Conservation (phyloP, 306 rosid genomes). For the Pachyrhizus erosus region DNA sequence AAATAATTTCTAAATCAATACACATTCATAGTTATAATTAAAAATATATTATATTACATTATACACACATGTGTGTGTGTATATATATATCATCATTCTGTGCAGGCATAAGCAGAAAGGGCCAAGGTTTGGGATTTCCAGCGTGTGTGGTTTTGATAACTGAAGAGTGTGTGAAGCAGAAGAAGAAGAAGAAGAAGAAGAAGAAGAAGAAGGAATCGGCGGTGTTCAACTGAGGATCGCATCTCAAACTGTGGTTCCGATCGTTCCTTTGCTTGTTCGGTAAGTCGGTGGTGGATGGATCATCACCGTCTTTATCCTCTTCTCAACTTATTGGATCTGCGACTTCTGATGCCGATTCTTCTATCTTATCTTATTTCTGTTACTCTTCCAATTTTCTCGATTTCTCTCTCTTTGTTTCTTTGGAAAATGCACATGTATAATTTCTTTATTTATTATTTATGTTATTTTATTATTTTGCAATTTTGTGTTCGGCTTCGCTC, state of each 20-base stretch:
- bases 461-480: not conserved
- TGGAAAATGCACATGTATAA: slow-evolving; percentile 13
- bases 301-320: slow-evolving; percentile 9
- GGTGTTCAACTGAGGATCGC: slow-evolving; percentile 47
- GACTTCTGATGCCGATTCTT: slow-evolving; percentile 24
- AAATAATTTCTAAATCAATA: not conserved
- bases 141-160: slow-evolving; percentile 42
- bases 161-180: slow-evolving; percentile 35
- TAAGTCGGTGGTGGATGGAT: slow-evolving; percentile 61
- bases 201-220: slow-evolving; percentile 38
- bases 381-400: not conserved
- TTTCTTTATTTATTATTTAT: not conserved
- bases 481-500: slow-evolving; percentile 9
- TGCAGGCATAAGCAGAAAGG: not conserved
- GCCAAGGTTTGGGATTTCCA: slow-evolving; percentile 46
- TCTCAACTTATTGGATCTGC: slow-evolving; percentile 48
- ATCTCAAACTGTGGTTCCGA: slow-evolving; percentile 33
- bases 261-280: slow-evolving; percentile 46
- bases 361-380: not conserved
- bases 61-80: too few species aligned
- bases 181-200: not conserved
- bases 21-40: not conserved
- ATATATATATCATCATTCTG: not conserved
- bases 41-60: not conserved
- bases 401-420: slow-evolving; percentile 6